Base-by-base conservation (phyloP, 2,329 filamentous ascomycete species). In the Ophiostoma sp. region DNA sequence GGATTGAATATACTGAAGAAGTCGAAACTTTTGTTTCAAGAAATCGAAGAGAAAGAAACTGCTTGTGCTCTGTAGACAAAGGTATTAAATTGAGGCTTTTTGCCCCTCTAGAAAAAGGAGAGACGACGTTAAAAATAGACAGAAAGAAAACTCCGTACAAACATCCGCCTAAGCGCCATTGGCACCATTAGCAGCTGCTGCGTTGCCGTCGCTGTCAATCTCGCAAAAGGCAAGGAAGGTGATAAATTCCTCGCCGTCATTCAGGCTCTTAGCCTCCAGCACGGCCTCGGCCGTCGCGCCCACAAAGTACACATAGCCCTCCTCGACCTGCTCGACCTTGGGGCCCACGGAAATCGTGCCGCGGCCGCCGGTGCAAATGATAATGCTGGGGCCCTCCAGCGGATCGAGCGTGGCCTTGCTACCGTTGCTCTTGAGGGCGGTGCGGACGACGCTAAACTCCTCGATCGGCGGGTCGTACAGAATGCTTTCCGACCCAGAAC, bases 391-490 rank as follows among this genome's bases (percentile, higher is more conserved):
- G 0, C 96, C 96, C 7, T 92, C 90, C 68, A 99, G 89, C 0
- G 90, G 87, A 75, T 97, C 95, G 78, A 99, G 97, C 0, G 93
- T 97, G 0, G 90, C 94, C 83, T 97, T 97, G 39, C 93, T 89
- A 2, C 90, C 92, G 0, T 86, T 85, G 22, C 85, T 86, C 77
- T 91, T 92, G 48, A 99, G 85, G 12, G 92, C 88, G 0, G 93
- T 92, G 79, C 93, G 91, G 64, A 98, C 89, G 19, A 99, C 95
- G 77, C 91, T 92, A 82, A 99, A 99, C 81, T 99, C 96, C 70
- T 97, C 93, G 76, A 99, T 99, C 0, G 96, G 96, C 0, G 96
- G 96, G 79, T 99, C 93, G 82, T 99, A 99, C 19, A 98, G 88
- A 11, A 88, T 84, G 3, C 90, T 88, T 7, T 89, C 86, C 1